phyloP scores from a whole-genome alignment of 2,329 filamentous ascomycete species.

The Arthrobotrys iridis region DNA sequence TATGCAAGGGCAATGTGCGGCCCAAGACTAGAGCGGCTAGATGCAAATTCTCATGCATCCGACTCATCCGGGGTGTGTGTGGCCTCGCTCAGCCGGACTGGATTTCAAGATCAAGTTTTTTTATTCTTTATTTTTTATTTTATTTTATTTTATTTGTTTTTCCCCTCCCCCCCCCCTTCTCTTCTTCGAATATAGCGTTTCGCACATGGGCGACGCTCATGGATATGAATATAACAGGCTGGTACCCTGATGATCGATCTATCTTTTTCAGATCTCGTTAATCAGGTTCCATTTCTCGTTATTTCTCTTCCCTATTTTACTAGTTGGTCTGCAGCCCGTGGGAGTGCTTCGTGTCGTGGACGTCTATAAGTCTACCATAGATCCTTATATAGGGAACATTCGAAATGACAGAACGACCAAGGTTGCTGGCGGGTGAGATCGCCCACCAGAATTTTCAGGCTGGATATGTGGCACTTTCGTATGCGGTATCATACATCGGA shows the following conservation, averaged over 20 bases:
- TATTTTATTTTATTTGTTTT: no score
- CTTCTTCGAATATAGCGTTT: not conserved
- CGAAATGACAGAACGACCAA: conserved; percentile 14
- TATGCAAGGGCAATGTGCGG: conserved; percentile 31
- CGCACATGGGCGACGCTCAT: not conserved
- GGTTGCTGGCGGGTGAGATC: conserved; percentile 40
- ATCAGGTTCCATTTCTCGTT: conserved; percentile 17
- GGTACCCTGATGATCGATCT: not conserved
- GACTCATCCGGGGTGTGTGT: not conserved
- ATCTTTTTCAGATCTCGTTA: conserved; percentile 1
- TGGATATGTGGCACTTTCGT: conserved; percentile 75
- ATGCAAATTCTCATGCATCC: conserved; percentile 13
- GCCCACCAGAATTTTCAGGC: conserved; percentile 60
- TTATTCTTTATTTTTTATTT: no score
- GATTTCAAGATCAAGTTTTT: not conserved
- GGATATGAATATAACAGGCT: conserved; percentile 38
- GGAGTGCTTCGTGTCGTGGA: not conserved
- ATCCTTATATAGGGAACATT: not conserved
- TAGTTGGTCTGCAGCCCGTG: not conserved
- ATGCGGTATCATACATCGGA: conserved; percentile 77
- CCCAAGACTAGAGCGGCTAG: conserved; percentile 23
- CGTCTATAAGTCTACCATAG: not conserved
- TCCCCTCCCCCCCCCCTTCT: no score
- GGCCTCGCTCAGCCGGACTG: conserved; percentile 16
- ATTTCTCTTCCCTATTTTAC: not conserved